These are phyloP conservation scores for Fusarium dimerum DNA, from an alignment of 2,329 filamentous ascomycete genomes.

Conservation along the genomic window DNA sequence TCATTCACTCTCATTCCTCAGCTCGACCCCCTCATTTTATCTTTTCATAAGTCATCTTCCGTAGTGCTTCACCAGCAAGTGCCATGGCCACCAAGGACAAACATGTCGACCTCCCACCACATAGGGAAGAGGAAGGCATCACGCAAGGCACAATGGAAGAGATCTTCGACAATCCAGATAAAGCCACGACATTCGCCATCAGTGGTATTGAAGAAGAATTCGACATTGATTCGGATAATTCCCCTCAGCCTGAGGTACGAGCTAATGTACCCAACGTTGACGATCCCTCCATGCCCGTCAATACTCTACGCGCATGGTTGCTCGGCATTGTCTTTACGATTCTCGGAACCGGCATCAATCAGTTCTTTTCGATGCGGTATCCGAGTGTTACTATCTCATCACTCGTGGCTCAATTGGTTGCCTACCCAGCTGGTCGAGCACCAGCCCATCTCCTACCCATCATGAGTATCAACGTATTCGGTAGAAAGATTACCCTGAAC, in stretches of 20 bases:
- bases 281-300: conserved; percentile 19
- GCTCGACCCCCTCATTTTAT: neutral
- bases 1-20: neutral
- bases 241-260: conserved; percentile 8
- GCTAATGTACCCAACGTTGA: conserved; percentile 10
- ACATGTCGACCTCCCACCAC: neutral
- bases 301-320: conserved; percentile 45
- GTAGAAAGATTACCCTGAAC: conserved; percentile 33
- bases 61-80: too few species aligned
- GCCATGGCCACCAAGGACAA: conserved; percentile 2
- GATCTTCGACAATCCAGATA: conserved; percentile 9
- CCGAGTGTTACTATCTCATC: conserved; percentile 47
- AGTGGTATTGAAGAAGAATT: conserved; percentile 9
- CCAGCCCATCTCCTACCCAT: conserved; percentile 42
- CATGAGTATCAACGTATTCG: conserved; percentile 24
- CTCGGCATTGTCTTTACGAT: conserved; percentile 47
- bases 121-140: neutral
- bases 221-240: conserved; percentile 17
- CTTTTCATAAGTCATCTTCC: neutral
- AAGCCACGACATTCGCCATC: conserved; percentile 13
- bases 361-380: conserved; percentile 49
- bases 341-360: conserved; percentile 47
- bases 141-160: conserved; percentile 7
- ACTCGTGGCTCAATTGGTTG: conserved; percentile 46
- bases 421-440: conserved; percentile 42